These are phyloP conservation scores for Leucoagaricus sp. DNA, from an alignment of 1,284 basidiomycete genomes.

Conservation along the genomic window DNA sequence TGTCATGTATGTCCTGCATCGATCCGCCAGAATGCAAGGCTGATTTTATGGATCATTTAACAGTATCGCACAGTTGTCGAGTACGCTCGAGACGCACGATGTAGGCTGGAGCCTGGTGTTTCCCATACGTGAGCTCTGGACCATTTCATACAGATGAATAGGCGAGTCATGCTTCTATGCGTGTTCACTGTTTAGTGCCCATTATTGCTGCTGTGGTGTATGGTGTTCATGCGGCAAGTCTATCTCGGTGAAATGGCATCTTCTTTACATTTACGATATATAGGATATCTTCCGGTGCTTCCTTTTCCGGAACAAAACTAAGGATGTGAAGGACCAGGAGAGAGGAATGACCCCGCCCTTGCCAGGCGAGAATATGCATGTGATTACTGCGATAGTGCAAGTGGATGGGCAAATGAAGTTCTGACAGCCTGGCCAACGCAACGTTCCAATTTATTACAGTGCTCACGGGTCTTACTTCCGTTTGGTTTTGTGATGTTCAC, in stretches of 20 bases:
- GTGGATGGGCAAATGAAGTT: too few species aligned
- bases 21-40: neutral
- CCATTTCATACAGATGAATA: too few species aligned
- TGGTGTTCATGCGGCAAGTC: constrained; percentile 3
- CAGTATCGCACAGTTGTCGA: neutral
- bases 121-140: constrained; percentile 1
- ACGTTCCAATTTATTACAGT: too few species aligned
- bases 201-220: constrained; percentile 10
- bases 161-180: too few species aligned
- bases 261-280: neutral
- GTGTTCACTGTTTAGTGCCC: constrained; percentile 1
- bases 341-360: constrained; percentile 40
- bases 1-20: neutral
- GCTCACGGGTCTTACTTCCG: too few species aligned
- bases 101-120: constrained; percentile 4
- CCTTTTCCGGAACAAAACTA: constrained; percentile 39
- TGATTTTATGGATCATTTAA: neutral
- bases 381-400: too few species aligned
- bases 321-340: constrained; percentile 55
- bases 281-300: neutral
- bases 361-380: too few species aligned
- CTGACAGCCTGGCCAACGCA: too few species aligned
- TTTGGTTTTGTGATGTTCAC: too few species aligned
- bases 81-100: neutral
- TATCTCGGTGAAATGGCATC: too few species aligned